Evolutionary conservation across 345 rosid species (phyloP).

Genomic region (Toxicodendron radicans): DNA sequence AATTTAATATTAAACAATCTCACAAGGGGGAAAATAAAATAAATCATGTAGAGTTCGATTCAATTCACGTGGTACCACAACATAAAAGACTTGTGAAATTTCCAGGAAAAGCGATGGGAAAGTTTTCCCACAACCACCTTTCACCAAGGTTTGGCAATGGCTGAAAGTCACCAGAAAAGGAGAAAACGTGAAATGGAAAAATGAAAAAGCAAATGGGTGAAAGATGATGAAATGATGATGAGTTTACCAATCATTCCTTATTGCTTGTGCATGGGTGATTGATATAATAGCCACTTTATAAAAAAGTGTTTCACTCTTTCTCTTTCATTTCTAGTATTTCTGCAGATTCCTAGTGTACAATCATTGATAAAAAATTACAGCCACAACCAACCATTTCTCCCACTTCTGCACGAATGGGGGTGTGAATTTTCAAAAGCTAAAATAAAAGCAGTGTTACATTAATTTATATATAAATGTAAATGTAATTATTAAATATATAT

Average conservation of each 20-base stretch:
- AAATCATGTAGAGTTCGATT: no score
- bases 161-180: neutral
- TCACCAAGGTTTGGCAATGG: no score
- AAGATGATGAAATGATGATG: neutral
- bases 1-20: no score
- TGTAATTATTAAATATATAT: neutral
- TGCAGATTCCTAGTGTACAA: slow-evolving; percentile 16
- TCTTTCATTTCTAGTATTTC: neutral
- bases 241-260: slow-evolving; percentile 12
- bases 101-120: no score
- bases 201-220: neutral
- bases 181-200: neutral
- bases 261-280: slow-evolving; percentile 13
- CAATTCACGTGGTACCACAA: no score
- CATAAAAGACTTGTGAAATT: no score
- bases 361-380: slow-evolving; percentile 18
- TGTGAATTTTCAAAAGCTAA: slow-evolving; percentile 15
- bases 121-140: no score
- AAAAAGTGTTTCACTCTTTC: slow-evolving; percentile 14
- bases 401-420: slow-evolving; percentile 28
- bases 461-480: neutral
- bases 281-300: slow-evolving; percentile 8
- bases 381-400: slow-evolving; percentile 10
- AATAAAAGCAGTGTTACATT: neutral
- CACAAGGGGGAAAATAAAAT: no score